phyloP scores from a whole-genome alignment of 2,329 filamentous ascomycete species.

The Pestalotiopsis sp. region DNA sequence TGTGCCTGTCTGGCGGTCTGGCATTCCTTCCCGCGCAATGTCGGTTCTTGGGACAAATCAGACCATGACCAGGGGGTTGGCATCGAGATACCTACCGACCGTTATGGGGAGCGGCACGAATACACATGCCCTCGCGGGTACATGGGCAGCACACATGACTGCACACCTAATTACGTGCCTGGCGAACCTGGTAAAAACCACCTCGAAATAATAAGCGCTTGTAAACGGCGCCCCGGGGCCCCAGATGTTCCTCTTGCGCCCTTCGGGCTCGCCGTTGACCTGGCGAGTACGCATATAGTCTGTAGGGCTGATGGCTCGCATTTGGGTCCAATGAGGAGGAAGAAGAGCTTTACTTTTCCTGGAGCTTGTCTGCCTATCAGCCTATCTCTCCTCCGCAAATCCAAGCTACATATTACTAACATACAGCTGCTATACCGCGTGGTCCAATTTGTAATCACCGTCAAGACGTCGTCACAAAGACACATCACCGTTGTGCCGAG shows the following conservation, averaged over 20 bases:
- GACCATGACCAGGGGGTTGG: neutral
- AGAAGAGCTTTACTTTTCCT: neutral
- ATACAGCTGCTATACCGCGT: neutral
- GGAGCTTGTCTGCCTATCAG: neutral
- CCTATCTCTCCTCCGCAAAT: no score
- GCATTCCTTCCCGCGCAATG: constrained; percentile 5
- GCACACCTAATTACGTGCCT: no score
- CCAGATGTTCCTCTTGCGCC: neutral
- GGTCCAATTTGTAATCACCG: neutral
- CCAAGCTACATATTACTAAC: no score
- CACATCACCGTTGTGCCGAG: neutral
- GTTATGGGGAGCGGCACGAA: neutral
- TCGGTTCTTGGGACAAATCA: neutral
- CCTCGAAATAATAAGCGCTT: no score
- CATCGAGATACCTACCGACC: neutral
- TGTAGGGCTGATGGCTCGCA: constrained; percentile 11
- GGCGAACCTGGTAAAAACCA: no score
- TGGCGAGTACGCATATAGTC: constrained; percentile 4
- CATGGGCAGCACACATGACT: no score
- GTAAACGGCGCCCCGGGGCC: neutral
- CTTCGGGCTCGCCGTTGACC: constrained; percentile 10
- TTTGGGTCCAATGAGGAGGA: neutral
- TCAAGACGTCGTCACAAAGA: neutral
- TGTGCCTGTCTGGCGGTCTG: constrained; percentile 17
- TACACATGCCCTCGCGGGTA: no score